Evolutionary conservation across 2,329 filamentous ascomycete species (phyloP).

Genomic region (Arthrobotrys pseudoclavata): DNA sequence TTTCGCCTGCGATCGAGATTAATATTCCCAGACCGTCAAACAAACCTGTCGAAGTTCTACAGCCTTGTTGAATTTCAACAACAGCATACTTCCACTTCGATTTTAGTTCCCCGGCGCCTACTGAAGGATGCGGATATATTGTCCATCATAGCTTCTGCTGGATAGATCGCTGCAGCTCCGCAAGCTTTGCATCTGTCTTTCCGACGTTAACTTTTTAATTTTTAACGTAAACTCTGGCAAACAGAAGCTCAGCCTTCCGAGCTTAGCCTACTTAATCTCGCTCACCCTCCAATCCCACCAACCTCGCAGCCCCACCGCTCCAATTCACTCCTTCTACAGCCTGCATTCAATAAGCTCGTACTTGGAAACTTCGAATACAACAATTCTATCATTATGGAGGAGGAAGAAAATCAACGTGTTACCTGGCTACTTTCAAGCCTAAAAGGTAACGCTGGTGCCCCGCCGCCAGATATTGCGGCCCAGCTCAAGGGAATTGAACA

Average conservation of each 20-base stretch:
- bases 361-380: not conserved
- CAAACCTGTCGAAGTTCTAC: not conserved
- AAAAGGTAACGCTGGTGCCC: conserved; percentile 28
- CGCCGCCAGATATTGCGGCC: conserved; percentile 37
- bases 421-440: conserved; percentile 35
- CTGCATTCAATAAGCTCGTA: not conserved
- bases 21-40: not conserved
- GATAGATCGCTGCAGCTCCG: not conserved
- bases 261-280: conserved; percentile 12
- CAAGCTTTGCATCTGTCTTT: not conserved
- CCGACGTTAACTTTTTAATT: not conserved
- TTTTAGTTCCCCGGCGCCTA: not conserved
- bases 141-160: not conserved
- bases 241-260: conserved; percentile 4
- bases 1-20: not conserved
- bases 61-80: not conserved
- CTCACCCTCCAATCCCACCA: not conserved
- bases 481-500: conserved; percentile 32
- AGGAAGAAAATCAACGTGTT: conserved; percentile 21
- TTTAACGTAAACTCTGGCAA: not conserved
- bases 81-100: not conserved
- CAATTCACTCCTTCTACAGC: conserved; percentile 22
- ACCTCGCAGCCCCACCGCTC: not conserved
- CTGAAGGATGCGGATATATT: not conserved
- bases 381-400: not conserved